Percentiles rank a stretch among this genome's conserved stretches.
phyloP scores from a whole-genome alignment of 2,329 filamentous ascomycete genomes.

The Fusarium kyushuense region DNA sequence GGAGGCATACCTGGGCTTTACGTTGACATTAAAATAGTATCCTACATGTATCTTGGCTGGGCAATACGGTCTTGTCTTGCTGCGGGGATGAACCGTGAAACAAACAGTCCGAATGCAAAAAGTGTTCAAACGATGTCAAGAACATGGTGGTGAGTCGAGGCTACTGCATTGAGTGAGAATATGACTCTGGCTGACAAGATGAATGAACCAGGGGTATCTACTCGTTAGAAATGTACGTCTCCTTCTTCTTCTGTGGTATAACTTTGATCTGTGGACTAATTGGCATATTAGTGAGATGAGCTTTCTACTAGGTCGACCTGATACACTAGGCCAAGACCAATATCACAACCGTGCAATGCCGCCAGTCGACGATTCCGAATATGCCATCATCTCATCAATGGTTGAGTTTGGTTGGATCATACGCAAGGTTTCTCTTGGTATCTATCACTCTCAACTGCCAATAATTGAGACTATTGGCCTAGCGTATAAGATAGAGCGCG shows the following conservation, averaged over 20 bases:
- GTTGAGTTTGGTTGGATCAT: conserved; percentile 9
- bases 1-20: background rate
- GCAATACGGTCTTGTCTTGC: conserved; percentile 14
- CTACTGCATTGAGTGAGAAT: rapidly evolving
- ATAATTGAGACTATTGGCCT: background rate
- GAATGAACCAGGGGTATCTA: conserved; percentile 4
- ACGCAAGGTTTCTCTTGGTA: background rate
- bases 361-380: conserved; percentile 4
- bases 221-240: conserved; percentile 11
- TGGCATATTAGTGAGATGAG: conserved; percentile 3
- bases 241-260: background rate
- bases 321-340: conserved; percentile 12
- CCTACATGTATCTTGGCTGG: conserved; percentile 15
- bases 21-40: background rate
- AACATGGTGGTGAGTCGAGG: conserved; percentile 9
- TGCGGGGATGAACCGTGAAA: conserved; percentile 14
- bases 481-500: conserved; percentile 2
- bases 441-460: conserved; percentile 9
- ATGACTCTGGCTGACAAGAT: background rate
- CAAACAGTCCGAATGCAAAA: background rate
- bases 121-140: conserved; percentile 2
- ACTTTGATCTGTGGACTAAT: background rate
- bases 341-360: conserved; percentile 15
- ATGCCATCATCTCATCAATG: conserved; percentile 13
- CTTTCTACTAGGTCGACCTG: conserved; percentile 6